Evolutionary conservation across 2,329 filamentous ascomycete genomes (phyloP).

Genomic region (Exophiala sideris): DNA sequence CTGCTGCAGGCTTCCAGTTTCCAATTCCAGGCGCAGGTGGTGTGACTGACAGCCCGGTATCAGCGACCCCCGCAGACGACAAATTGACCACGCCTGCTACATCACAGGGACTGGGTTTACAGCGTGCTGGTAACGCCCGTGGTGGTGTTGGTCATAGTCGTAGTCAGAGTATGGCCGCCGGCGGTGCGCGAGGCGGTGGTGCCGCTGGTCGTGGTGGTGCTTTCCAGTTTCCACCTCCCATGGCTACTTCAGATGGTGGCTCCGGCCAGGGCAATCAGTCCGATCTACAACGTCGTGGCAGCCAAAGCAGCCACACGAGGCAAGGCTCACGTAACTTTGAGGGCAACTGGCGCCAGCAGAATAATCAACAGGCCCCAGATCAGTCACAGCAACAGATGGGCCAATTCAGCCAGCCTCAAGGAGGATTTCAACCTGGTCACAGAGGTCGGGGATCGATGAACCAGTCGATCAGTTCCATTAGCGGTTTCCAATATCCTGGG

Average conservation of each 20-base stretch:
- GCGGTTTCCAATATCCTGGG: conserved; percentile 81
- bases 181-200: conserved; percentile 64
- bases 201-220: conserved; percentile 59
- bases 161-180: conserved; percentile 52
- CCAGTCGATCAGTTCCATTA: conserved; percentile 78
- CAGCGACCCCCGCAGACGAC: conserved; percentile 43
- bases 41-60: conserved; percentile 46
- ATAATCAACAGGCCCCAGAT: conserved; percentile 45
- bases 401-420: conserved; percentile 68
- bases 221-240: conserved; percentile 65
- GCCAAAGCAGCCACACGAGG: conserved; percentile 70
- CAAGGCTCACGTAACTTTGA: conserved; percentile 92
- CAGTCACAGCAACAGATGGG: conserved; percentile 56
- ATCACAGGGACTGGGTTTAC: conserved; percentile 62
- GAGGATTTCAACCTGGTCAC: conserved; percentile 88
- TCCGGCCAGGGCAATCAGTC: conserved; percentile 43
- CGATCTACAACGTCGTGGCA: conserved; percentile 74
- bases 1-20: conserved; percentile 91
- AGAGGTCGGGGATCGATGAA: conserved; percentile 76
- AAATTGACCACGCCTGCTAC: conserved; percentile 42
- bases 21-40: conserved; percentile 69
- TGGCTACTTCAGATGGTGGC: conserved; percentile 52
- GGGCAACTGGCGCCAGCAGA: conserved; percentile 92
- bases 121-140: conserved; percentile 81
- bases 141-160: conserved; percentile 66